A percentile compares a stretch with the other conserved stretches of the same genome.
These are phyloP conservation scores for Blastocystis sp. DNA, from an alignment of 352 stramenopile species.

Conservation along the genomic window DNA sequence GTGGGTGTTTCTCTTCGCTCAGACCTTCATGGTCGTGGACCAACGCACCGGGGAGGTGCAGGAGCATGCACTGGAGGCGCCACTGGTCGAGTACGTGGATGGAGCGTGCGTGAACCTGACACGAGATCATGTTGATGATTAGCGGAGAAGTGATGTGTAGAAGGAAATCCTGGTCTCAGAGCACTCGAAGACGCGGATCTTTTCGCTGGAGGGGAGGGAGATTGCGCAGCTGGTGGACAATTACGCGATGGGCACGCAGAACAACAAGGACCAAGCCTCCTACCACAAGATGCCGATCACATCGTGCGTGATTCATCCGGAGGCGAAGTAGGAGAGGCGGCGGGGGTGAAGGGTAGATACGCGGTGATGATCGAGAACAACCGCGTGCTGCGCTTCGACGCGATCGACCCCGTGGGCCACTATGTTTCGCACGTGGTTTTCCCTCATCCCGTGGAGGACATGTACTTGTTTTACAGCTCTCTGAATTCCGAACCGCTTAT, in stretches of 20 bases:
- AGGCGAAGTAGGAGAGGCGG: background rate
- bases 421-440: constrained; percentile 51
- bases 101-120: background rate
- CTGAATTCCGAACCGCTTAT: constrained; percentile 57
- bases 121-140: background rate
- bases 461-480: constrained; percentile 51
- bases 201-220: background rate
- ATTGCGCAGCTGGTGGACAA: constrained; percentile 35
- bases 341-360: background rate
- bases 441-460: constrained; percentile 62
- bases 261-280: background rate
- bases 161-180: background rate
- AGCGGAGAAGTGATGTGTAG: background rate
- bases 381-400: constrained; percentile 49
- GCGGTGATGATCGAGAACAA: constrained; percentile 52
- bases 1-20: background rate
- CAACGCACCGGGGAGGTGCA: background rate
- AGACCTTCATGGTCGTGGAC: background rate
- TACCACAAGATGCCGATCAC: constrained; percentile 28
- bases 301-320: constrained; percentile 25
- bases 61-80: background rate
- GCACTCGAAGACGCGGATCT: background rate
- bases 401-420: background rate
- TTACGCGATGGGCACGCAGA: background rate
- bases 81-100: background rate